These are phyloP conservation scores for Groenewaldozyma auringiensis DNA, from an alignment of 1,139 yeast species.

Conservation along the genomic window DNA sequence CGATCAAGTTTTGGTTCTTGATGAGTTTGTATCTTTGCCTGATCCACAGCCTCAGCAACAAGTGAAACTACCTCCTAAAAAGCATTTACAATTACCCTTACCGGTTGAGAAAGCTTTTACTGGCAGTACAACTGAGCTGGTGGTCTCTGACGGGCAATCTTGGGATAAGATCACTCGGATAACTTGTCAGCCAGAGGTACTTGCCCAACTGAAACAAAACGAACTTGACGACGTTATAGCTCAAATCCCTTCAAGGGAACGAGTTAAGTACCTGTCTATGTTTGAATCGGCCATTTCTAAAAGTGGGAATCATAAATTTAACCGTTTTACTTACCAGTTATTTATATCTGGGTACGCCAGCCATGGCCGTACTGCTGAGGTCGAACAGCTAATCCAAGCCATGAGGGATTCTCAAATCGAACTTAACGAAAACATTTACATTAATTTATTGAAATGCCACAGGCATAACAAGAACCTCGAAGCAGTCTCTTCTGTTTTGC, in stretches of 20 bases:
- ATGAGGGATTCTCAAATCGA: constrained; percentile 28
- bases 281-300: constrained; percentile 24
- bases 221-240: constrained; percentile 24
- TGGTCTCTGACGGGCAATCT: neutral
- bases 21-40: constrained; percentile 12
- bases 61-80: neutral
- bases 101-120: no score
- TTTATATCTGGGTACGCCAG: constrained; percentile 33
- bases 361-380: constrained; percentile 24
- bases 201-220: neutral
- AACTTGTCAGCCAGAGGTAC: neutral
- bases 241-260: constrained; percentile 24
- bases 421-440: constrained; percentile 39
- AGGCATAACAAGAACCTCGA: constrained; percentile 31
- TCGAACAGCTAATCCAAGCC: constrained; percentile 30
- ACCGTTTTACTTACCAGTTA: constrained; percentile 24
- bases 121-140: constrained; percentile 5
- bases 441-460: constrained; percentile 39
- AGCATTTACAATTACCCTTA: neutral
- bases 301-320: constrained; percentile 18
- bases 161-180: neutral
- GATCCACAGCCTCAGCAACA: neutral
- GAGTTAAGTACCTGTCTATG: constrained; percentile 17
- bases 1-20: constrained; percentile 18
- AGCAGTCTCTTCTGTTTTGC: constrained; percentile 28